phyloP scores from a whole-genome alignment of 2,329 filamentous ascomycete species.

The Aureobasidium vineae region DNA sequence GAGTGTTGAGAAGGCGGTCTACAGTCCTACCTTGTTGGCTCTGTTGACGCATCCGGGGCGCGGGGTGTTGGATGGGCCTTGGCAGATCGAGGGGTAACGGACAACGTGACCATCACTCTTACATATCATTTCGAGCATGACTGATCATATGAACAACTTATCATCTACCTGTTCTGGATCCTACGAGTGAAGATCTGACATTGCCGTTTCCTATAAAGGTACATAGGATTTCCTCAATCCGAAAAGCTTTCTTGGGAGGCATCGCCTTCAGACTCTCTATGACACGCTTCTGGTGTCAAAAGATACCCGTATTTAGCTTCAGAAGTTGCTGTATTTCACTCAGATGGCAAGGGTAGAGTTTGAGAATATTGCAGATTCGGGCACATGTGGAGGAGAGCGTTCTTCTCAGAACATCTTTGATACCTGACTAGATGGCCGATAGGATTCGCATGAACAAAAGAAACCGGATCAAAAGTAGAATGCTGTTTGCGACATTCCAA shows the following conservation, averaged over 20 bases:
- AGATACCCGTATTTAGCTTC: not conserved
- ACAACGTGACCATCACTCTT: slow-evolving; percentile 1
- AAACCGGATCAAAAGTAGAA: not conserved
- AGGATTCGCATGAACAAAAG: too few relatives aligned
- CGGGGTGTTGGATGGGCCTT: not conserved
- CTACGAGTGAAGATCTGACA: not conserved
- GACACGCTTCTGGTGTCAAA: not conserved
- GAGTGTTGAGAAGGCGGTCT: slow-evolving; percentile 10
- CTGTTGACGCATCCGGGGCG: slow-evolving; percentile 15
- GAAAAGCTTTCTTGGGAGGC: too few relatives aligned
- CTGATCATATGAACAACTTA: not conserved
- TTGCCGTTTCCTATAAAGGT: too few relatives aligned
- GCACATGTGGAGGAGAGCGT: not conserved
- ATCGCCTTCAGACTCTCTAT: not conserved
- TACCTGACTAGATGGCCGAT: not conserved
- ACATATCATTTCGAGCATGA: not conserved
- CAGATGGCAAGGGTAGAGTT: too few relatives aligned
- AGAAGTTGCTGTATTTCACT: not conserved
- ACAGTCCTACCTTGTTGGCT: slow-evolving; percentile 1
- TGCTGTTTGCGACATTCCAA: not conserved
- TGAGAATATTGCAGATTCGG: not conserved
- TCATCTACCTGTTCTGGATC: not conserved
- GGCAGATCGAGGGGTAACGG: not conserved
- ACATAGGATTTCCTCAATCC: too few relatives aligned
- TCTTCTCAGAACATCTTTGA: not conserved